Conservation (phyloP, 257 asterid genomes). For the Linderniella brevidens region DNA sequence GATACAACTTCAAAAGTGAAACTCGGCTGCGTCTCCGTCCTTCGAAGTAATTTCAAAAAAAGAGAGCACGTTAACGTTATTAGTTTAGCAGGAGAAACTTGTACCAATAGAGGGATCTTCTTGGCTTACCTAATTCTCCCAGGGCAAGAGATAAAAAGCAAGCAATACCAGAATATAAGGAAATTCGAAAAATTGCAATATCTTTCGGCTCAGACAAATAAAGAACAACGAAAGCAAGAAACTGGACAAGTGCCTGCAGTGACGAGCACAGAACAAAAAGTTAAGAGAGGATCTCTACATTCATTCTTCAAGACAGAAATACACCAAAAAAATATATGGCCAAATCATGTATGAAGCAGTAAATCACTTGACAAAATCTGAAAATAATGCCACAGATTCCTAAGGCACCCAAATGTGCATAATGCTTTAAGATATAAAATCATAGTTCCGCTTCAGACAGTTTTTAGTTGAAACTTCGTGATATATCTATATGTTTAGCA, state of each 20-base stretch:
- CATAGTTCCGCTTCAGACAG: too few relatives aligned
- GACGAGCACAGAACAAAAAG: neutral
- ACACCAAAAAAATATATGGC: conserved; percentile 1
- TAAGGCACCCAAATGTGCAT: too few relatives aligned
- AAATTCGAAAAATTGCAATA: conserved; percentile 23
- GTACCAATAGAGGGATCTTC: conserved; percentile 3
- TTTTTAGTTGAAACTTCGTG: too few relatives aligned
- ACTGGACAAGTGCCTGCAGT: conserved; percentile 49
- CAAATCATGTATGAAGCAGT: neutral
- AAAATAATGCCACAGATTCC: too few relatives aligned
- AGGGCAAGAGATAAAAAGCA: conserved; percentile 39
- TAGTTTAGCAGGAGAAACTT: neutral
- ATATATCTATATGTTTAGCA: too few relatives aligned
- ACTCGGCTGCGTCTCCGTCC: conserved; percentile 63
- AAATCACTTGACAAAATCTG: neutral
- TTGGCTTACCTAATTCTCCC: conserved; percentile 55
- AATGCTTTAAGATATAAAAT: too few relatives aligned
- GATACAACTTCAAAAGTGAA: conserved; percentile 41
- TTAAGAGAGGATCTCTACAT: neutral
- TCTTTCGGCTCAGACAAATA: conserved; percentile 24
- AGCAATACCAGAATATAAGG: conserved; percentile 20
- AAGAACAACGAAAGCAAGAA: conserved; percentile 19
- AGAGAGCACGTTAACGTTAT: neutral
- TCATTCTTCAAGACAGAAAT: neutral
- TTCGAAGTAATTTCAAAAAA: conserved; percentile 15